Base-by-base conservation (phyloP, 2,329 filamentous ascomycete species). In the Lachnellula occidentalis region DNA sequence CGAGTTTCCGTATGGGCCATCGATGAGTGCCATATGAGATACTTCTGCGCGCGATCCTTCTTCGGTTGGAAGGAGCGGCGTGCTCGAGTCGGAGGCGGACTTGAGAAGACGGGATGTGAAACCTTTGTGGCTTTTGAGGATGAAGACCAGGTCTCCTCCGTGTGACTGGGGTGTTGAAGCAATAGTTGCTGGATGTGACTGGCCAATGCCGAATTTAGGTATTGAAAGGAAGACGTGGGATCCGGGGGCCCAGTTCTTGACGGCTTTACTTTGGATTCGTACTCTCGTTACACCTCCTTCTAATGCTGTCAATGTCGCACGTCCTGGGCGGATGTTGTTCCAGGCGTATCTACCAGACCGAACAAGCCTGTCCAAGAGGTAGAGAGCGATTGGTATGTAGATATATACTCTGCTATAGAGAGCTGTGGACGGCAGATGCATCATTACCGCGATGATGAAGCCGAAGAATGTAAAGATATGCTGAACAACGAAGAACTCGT, bases 401-500 rank as follows among this genome's bases (percentile, higher is more conserved):
- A 66, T 64, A 22, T 66, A 66, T 12, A 60, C 55, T 45, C 63
- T 50, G 34, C 68, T 64, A 42, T 69, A 67, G 5, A 65, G 51
- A 11, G 67, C 65, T 1, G 66, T 69, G 21, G 63, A 61, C 2
- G 68, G 69, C 5, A 71, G 50, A 50, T 71, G 69, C 48, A 64
- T 62, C 59, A 69, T 66, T 37, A 72, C 57, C 4, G 70, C 64
- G 22, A 70, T 60, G 37, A 72, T 66, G 54, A 72, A 66, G 15
- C 67, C 66, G 53, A 74, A 58, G 58, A 71, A 72, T 12, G 82
- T 80, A 17, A 81, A 66, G 31, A 88, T 71, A 65, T 90, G 86
- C 67, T 89, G 86, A 2, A 82, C 61, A 17, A 89, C 79, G 66
- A 88, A 89, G 1, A 88, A 60, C 69, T 90, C 86, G 66, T 89